Percentiles rank a stretch among this genome's conserved stretches.
These are phyloP conservation scores for Ophiocordyceps sinensis DNA, from an alignment of 2,329 filamentous ascomycete genomes.

Conservation along the genomic window DNA sequence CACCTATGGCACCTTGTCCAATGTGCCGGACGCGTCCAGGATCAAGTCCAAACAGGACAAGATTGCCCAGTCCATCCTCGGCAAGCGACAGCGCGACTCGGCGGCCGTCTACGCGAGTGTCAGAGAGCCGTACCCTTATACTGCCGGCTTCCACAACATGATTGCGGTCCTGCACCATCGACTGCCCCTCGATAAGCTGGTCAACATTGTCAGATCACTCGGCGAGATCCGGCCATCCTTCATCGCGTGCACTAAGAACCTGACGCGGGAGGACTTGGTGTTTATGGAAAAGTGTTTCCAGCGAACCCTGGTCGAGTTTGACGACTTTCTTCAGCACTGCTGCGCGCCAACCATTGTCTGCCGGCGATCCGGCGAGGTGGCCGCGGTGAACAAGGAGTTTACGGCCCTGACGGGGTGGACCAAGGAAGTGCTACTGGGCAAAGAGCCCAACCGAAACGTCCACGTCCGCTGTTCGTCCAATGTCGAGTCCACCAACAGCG, in stretches of 20 bases:
- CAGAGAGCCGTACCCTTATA: slow-evolving; percentile 83
- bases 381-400: slow-evolving; percentile 91
- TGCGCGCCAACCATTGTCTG: slow-evolving; percentile 87
- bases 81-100: slow-evolving; percentile 54
- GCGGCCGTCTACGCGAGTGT: slow-evolving; percentile 81
- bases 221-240: slow-evolving; percentile 86
- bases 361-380: slow-evolving; percentile 85
- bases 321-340: slow-evolving; percentile 79
- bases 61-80: slow-evolving; percentile 34
- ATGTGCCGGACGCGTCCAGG: slow-evolving; percentile 14
- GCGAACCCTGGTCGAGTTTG: slow-evolving; percentile 80
- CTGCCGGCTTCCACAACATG: slow-evolving; percentile 77
- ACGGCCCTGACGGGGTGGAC: slow-evolving; percentile 92
- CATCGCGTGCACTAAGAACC: slow-evolving; percentile 78
- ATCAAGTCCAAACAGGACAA: slow-evolving; percentile 30
- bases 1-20: slow-evolving; percentile 14
- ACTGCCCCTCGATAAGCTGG: slow-evolving; percentile 60
- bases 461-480: slow-evolving; percentile 43
- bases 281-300: slow-evolving; percentile 99
- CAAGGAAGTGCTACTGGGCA: slow-evolving; percentile 75
- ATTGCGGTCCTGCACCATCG: slow-evolving; percentile 67
- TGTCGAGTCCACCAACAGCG: slow-evolving; percentile 17
- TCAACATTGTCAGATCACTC: slow-evolving; percentile 75
- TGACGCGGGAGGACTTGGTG: slow-evolving; percentile 77
- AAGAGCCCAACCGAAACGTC: slow-evolving; percentile 74